Conservation (phyloP, 192 early-diverging fungal genomes). For the Diversispora eburnea region DNA sequence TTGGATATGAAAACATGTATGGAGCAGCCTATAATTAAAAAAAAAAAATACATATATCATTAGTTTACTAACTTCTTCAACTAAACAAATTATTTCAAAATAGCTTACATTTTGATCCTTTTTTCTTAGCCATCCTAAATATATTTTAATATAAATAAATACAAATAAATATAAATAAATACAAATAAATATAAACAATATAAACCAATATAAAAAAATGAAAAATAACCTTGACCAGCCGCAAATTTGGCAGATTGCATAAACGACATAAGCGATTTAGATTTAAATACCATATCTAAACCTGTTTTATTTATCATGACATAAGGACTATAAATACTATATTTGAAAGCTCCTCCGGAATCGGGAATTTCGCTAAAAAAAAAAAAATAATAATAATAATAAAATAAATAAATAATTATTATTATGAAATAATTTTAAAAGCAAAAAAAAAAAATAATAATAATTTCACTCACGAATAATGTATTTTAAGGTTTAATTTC, state of each 20-base stretch:
- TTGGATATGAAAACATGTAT: slow-evolving; percentile 93
- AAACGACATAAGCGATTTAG: slow-evolving; percentile 79
- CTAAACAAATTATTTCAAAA: too few species aligned
- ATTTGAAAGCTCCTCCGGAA: slow-evolving; percentile 70
- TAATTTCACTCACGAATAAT: slow-evolving; percentile 47
- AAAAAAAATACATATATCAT: too few species aligned
- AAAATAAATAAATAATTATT: too few species aligned
- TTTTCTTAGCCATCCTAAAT: too few species aligned
- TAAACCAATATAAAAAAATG: background rate
- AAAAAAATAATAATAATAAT: background rate
- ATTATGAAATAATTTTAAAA: background rate
- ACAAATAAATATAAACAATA: too few species aligned
- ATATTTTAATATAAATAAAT: too few species aligned
- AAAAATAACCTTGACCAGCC: slow-evolving; percentile 57
- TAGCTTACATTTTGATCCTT: too few species aligned
- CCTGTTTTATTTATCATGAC: slow-evolving; percentile 93
- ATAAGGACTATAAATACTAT: slow-evolving; percentile 92
- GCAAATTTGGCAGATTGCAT: slow-evolving; percentile 71
- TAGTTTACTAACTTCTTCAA: background rate
- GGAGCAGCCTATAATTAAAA: slow-evolving; percentile 52
- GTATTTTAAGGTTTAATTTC: slow-evolving; percentile 61
- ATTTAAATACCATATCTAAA: slow-evolving; percentile 68
- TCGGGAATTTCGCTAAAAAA: slow-evolving; percentile 53
- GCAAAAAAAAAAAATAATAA: background rate
- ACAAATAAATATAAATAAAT: too few species aligned